Percentiles rank a stretch among this genome's conserved stretches.
phyloP scores from a whole-genome alignment of 495 filamentous ascomycete genomes.

The Penicillium maclennaniae region DNA sequence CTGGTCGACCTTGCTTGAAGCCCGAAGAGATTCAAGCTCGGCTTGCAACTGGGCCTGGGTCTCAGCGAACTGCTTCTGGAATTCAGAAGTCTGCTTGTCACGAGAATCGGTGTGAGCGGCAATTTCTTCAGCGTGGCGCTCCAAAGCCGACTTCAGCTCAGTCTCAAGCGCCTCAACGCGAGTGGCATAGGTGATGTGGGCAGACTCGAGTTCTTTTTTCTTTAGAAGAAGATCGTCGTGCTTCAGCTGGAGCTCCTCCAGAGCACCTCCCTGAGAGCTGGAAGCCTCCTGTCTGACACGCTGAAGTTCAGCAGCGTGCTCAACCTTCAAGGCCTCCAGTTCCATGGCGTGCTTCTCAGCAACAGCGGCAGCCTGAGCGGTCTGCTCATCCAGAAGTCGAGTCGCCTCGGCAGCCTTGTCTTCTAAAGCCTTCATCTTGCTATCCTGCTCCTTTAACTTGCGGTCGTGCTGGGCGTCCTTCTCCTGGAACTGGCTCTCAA shows the following conservation, averaged over 20 bases:
- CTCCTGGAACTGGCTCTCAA: slow-evolving; percentile 35
- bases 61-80: slow-evolving; percentile 36
- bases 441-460: slow-evolving; percentile 31
- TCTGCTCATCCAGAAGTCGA: slow-evolving; percentile 31
- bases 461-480: slow-evolving; percentile 32
- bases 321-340: slow-evolving; percentile 28
- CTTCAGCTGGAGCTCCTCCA: slow-evolving; percentile 38
- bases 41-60: slow-evolving; percentile 30
- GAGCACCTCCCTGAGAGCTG: slow-evolving; percentile 27
- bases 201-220: slow-evolving; percentile 33
- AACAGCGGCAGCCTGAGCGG: slow-evolving; percentile 19
- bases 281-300: slow-evolving; percentile 26
- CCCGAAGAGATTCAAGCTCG: slow-evolving; percentile 30
- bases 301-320: slow-evolving; percentile 34
- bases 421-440: slow-evolving; percentile 30
- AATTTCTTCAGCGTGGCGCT: slow-evolving; percentile 31
- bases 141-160: slow-evolving; percentile 32
- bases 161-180: slow-evolving; percentile 33
- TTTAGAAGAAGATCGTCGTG: slow-evolving; percentile 36
- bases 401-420: slow-evolving; percentile 35
- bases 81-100: slow-evolving; percentile 29
- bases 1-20: slow-evolving; percentile 26
- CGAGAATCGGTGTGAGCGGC: slow-evolving; percentile 31
- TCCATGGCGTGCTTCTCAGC: slow-evolving; percentile 32
- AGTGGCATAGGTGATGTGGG: slow-evolving; percentile 31